These are phyloP conservation scores for Acanthochlamys bracteata DNA, from an alignment of 106 monocot genomes.

Conservation along the genomic window DNA sequence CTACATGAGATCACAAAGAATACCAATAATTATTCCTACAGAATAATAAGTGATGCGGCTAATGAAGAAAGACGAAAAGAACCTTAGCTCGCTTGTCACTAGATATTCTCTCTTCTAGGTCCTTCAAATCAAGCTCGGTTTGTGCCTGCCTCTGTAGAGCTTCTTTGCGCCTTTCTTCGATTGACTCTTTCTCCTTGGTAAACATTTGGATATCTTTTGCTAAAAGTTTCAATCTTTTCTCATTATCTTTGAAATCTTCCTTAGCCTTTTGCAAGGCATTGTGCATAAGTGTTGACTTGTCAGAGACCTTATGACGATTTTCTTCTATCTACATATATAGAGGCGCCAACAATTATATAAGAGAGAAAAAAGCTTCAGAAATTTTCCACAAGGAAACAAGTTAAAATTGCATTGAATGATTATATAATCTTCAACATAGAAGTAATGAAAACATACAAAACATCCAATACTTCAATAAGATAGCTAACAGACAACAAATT, in stretches of 20 bases:
- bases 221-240: constrained; percentile 66
- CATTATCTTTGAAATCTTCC: constrained; percentile 52
- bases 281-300: constrained; percentile 64
- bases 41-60: background rate
- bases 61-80: constrained; percentile 6
- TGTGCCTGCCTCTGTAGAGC: constrained; percentile 63
- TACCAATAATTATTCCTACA: background rate
- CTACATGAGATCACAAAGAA: constrained; percentile 40
- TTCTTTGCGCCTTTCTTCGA: constrained; percentile 56
- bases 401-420: too few species aligned
- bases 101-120: constrained; percentile 69
- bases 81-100: constrained; percentile 72
- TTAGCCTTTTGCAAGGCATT: constrained; percentile 56
- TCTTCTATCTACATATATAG: constrained; percentile 63
- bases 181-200: constrained; percentile 58
- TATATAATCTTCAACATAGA: too few species aligned
- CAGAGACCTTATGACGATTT: constrained; percentile 50
- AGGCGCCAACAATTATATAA: too few species aligned
- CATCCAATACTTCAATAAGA: too few species aligned
- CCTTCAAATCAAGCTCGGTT: constrained; percentile 91
- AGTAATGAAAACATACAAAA: too few species aligned
- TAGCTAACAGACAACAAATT: too few species aligned
- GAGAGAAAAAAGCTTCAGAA: too few species aligned
- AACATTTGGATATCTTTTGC: constrained; percentile 67
- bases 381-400: too few species aligned